Evolutionary conservation across 2,329 filamentous ascomycete genomes (phyloP).

Genomic region (Venturia aucupariae): DNA sequence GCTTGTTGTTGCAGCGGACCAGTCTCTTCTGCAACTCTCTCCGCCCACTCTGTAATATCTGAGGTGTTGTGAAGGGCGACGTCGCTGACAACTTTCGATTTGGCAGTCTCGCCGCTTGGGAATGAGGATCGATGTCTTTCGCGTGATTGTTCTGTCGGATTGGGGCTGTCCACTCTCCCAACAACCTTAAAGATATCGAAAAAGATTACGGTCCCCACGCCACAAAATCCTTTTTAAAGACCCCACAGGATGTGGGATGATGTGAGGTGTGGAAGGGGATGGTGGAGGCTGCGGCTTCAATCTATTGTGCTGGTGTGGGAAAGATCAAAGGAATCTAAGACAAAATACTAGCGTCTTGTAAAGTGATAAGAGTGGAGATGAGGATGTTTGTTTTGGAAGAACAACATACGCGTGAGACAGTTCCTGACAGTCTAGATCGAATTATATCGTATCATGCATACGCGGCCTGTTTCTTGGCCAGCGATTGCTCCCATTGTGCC

Average conservation of each 20-base stretch:
- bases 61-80: background rate
- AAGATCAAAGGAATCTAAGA: background rate
- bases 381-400: too few species aligned
- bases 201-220: conserved; percentile 3
- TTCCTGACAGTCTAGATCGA: too few species aligned
- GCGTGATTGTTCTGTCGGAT: background rate
- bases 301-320: background rate
- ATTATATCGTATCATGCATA: too few species aligned
- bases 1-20: background rate
- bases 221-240: background rate
- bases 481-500: too few species aligned
- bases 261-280: conserved; percentile 5
- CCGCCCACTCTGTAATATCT: conserved; percentile 1
- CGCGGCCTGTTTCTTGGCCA: too few species aligned
- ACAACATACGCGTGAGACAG: too few species aligned
- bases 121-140: background rate
- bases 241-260: background rate
- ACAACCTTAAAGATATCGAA: background rate
- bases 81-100: background rate
- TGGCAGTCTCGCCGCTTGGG: background rate
- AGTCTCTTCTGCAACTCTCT: conserved; percentile 1
- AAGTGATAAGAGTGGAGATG: too few species aligned
- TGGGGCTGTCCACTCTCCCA: background rate
- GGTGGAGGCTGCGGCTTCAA: background rate
- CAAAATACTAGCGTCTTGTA: too few species aligned